Percentiles rank a stretch among this genome's conserved stretches.
Evolutionary conservation across 148 eudicot species (phyloP).

Genomic region (Drosera capensis): DNA sequence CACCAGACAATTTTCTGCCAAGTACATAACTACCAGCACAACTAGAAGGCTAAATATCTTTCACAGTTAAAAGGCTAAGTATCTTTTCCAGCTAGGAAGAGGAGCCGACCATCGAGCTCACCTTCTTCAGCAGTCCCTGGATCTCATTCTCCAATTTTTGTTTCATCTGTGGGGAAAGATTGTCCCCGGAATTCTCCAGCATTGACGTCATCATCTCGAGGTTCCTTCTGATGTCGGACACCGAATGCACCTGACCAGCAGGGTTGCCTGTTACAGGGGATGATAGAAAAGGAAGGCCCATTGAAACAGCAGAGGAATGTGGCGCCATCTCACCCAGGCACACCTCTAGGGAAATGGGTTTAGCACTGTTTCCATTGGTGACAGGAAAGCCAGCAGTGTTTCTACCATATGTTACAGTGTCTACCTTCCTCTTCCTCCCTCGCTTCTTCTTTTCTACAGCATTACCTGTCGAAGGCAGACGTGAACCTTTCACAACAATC

Average conservation of each 20-base stretch:
- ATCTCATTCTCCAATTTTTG: slow-evolving; percentile 48
- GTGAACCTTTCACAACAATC: slow-evolving; percentile 4
- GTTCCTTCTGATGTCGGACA: slow-evolving; percentile 22
- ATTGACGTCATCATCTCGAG: slow-evolving; percentile 63
- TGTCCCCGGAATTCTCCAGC: slow-evolving; percentile 60
- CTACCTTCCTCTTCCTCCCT: neutral
- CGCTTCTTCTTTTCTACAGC: neutral
- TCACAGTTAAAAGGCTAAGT: too few relatives aligned
- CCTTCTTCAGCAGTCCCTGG: slow-evolving; percentile 42
- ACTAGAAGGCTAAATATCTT: too few relatives aligned
- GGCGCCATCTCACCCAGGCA: slow-evolving; percentile 16
- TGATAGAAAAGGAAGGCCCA: neutral
- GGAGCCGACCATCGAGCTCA: neutral
- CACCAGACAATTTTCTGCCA: too few relatives aligned
- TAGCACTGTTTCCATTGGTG: slow-evolving; percentile 12
- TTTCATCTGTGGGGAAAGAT: slow-evolving; percentile 44
- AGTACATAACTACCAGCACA: too few relatives aligned
- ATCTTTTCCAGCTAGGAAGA: neutral
- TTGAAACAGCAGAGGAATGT: slow-evolving; percentile 2
- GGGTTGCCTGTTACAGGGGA: neutral
- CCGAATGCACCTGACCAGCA: neutral
- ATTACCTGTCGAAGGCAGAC: neutral
- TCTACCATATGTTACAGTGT: slow-evolving; percentile 16
- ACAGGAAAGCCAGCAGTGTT: slow-evolving; percentile 6
- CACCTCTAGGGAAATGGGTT: slow-evolving; percentile 22